These are phyloP conservation scores for Papiliotrema nemorosa DNA, from an alignment of 1,284 basidiomycete species.

Conservation along the genomic window DNA sequence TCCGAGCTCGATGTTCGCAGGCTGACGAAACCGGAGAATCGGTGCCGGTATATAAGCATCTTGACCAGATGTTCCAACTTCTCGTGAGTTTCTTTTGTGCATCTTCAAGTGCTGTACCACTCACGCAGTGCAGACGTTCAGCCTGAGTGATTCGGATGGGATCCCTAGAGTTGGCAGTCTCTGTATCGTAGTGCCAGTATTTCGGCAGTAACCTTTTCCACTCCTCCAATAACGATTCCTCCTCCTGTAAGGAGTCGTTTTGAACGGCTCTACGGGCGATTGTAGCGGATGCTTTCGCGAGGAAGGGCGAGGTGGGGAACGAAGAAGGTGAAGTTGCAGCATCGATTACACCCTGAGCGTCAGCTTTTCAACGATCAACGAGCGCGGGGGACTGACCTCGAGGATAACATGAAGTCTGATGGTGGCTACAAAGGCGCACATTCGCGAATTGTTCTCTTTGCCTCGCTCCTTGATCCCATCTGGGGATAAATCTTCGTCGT, in stretches of 20 bases:
- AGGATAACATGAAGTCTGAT: slow-evolving; percentile 76
- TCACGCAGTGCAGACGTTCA: slow-evolving; percentile 67
- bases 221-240: slow-evolving; percentile 74
- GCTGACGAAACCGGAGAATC: slow-evolving; percentile 50
- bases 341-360: slow-evolving; percentile 52
- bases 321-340: slow-evolving; percentile 49
- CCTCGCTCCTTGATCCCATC: slow-evolving; percentile 67
- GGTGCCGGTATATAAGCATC: slow-evolving; percentile 56
- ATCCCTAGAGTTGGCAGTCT: slow-evolving; percentile 77
- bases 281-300: slow-evolving; percentile 47
- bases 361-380: not conserved
- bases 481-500: slow-evolving; percentile 77
- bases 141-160: slow-evolving; percentile 82
- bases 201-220: slow-evolving; percentile 66
- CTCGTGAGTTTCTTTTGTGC: slow-evolving; percentile 1
- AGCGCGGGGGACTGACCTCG: slow-evolving; percentile 51
- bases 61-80: slow-evolving; percentile 72
- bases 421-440: slow-evolving; percentile 72
- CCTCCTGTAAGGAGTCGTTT: slow-evolving; percentile 66
- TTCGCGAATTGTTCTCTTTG: slow-evolving; percentile 56
- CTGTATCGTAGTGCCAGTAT: slow-evolving; percentile 73
- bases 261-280: slow-evolving; percentile 45
- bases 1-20: slow-evolving; percentile 46
- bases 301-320: slow-evolving; percentile 48
- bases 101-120: slow-evolving; percentile 3